Evolutionary conservation across 768 basidiomycete species (phyloP).

Genomic region (Termitomyces sp.): DNA sequence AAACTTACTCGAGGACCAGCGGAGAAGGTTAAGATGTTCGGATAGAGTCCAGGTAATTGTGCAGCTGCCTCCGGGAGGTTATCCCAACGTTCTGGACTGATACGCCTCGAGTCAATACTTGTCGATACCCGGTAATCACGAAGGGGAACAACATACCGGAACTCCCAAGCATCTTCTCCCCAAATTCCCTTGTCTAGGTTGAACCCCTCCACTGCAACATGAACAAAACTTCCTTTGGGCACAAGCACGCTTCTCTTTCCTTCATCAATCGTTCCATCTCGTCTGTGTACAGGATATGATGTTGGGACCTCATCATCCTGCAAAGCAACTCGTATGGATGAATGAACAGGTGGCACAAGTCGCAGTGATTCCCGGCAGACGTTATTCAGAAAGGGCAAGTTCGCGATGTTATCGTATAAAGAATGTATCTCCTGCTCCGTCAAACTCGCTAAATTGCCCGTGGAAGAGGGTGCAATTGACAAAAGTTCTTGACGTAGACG

Average conservation of each 20-base stretch:
- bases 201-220: constrained; percentile 76
- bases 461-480: constrained; percentile 32
- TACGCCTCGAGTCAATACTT: neutral
- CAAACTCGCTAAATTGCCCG: constrained; percentile 36
- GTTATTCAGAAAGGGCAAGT: constrained; percentile 70
- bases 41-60: constrained; percentile 67
- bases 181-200: constrained; percentile 75
- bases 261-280: constrained; percentile 40
- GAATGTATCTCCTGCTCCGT: constrained; percentile 64
- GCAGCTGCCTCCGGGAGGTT: constrained; percentile 63
- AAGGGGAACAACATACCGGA: constrained; percentile 46
- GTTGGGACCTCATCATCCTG: constrained; percentile 77
- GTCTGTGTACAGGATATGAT: constrained; percentile 51
- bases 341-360: constrained; percentile 77
- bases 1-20: constrained; percentile 71
- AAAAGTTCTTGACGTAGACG: constrained; percentile 68
- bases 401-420: constrained; percentile 48
- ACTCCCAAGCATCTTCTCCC: constrained; percentile 80
- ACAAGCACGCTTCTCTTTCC: constrained; percentile 41
- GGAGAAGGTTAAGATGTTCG: constrained; percentile 71
- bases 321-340: constrained; percentile 73
- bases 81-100: constrained; percentile 80
- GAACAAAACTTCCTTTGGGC: constrained; percentile 67
- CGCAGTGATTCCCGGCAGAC: constrained; percentile 73
- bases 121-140: neutral